Evolutionary conservation across 257 asterid genomes (phyloP).

Genomic region (Lantana camara): DNA sequence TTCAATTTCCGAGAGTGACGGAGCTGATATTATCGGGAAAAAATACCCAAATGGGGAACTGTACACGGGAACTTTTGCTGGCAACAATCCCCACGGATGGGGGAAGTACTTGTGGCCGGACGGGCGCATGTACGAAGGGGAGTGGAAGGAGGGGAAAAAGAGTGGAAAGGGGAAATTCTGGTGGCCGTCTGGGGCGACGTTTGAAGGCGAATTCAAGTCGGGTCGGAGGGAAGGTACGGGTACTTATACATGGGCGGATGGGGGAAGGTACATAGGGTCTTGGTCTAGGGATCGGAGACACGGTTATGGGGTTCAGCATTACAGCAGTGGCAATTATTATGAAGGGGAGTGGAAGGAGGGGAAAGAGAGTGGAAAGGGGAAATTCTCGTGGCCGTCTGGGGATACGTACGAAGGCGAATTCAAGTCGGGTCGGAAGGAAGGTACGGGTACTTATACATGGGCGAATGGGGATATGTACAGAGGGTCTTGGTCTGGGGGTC

Average conservation of each 20-base stretch:
- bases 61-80: conserved; percentile 53
- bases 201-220: conserved; percentile 63
- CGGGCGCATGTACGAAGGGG: conserved; percentile 77
- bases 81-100: conserved; percentile 60
- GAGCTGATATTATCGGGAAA: conserved; percentile 35
- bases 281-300: conserved; percentile 64
- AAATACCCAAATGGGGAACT: conserved; percentile 68
- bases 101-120: conserved; percentile 75
- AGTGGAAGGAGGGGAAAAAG: conserved; percentile 69
- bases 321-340: conserved; percentile 65
- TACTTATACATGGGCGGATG: conserved; percentile 60
- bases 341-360: conserved; percentile 65
- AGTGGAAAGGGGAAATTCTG: conserved; percentile 64
- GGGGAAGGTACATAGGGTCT: conserved; percentile 57
- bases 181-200: conserved; percentile 72
- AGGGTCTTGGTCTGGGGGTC: conserved; percentile 84
- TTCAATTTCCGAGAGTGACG: conserved; percentile 15
- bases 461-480: conserved; percentile 74
- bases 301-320: conserved; percentile 56
- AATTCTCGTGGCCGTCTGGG: conserved; percentile 96
- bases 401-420: conserved; percentile 90
- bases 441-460: conserved; percentile 76
- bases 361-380: conserved; percentile 66
- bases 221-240: conserved; percentile 74
- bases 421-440: conserved; percentile 94